These are phyloP conservation scores for Toxicodendron radicans DNA, from an alignment of 345 rosid genomes.

Conservation along the genomic window DNA sequence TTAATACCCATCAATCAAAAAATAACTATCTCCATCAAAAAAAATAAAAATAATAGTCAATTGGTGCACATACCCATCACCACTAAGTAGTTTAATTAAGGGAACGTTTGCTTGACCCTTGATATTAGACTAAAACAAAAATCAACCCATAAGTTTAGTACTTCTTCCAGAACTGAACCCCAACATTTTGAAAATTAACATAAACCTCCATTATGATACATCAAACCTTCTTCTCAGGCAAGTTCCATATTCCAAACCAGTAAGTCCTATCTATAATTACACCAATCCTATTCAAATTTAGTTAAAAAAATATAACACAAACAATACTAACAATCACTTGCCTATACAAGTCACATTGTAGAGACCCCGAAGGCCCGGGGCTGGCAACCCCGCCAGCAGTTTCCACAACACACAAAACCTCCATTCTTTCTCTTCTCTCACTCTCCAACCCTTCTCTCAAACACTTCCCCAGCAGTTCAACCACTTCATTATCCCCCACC, in stretches of 20 bases:
- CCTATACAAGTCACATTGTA: slow-evolving; percentile 93
- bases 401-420: slow-evolving; percentile 67
- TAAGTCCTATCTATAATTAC: background rate
- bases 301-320: background rate
- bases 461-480: slow-evolving; percentile 45
- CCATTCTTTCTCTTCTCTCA: slow-evolving; percentile 26
- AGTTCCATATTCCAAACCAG: background rate
- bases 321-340: slow-evolving; percentile 16
- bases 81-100: background rate
- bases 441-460: slow-evolving; percentile 42
- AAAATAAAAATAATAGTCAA: background rate
- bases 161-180: too few species aligned
- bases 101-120: background rate
- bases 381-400: slow-evolving; percentile 98
- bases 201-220: too few species aligned
- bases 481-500: slow-evolving; percentile 48
- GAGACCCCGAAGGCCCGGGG: slow-evolving; percentile 87
- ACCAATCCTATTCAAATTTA: background rate
- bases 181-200: too few species aligned
- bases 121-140: too few species aligned
- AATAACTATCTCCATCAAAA: background rate
- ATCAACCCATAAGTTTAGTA: too few species aligned
- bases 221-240: background rate
- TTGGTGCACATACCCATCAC: background rate
- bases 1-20: background rate